Conservation (phyloP, 139 green algal genomes). For the Coelastrella sp. region DNA sequence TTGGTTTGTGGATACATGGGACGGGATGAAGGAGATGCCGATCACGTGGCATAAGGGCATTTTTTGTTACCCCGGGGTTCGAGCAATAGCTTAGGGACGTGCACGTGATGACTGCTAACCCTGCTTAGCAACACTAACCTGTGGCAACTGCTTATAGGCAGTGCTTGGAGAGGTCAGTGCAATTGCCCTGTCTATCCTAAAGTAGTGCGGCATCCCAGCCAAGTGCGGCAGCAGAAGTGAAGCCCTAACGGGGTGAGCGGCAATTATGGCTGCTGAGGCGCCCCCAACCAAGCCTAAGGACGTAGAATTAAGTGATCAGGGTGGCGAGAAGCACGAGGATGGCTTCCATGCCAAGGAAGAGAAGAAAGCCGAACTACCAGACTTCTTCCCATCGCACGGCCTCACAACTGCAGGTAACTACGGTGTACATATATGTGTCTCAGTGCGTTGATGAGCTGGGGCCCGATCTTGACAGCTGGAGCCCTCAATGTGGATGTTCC, state of each 20-base stretch:
- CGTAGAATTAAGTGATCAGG: conserved; percentile 34
- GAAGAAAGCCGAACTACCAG: conserved; percentile 18
- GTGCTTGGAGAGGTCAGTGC: too few species aligned
- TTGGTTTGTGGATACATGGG: too few species aligned
- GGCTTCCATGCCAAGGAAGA: neutral
- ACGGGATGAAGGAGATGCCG: too few species aligned
- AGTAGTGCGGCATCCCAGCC: neutral
- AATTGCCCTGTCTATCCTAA: neutral
- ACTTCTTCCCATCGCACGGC: conserved; percentile 39
- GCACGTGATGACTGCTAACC: too few species aligned
- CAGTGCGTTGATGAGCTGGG: neutral
- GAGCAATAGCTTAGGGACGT: too few species aligned
- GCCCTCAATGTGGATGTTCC: neutral
- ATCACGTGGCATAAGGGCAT: too few species aligned
- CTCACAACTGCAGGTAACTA: conserved; percentile 30
- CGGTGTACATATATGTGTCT: neutral
- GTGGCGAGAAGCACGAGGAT: neutral
- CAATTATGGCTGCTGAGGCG: neutral
- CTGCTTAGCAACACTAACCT: too few species aligned
- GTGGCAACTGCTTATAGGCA: too few species aligned
- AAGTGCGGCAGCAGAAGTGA: too few species aligned
- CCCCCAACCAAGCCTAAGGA: conserved; percentile 1
- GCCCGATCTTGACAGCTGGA: neutral
- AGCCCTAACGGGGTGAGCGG: neutral
- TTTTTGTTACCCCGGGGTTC: too few species aligned